Conservation (phyloP, 192 early-diverging fungal genomes). For the Geranomyces variabilis region DNA sequence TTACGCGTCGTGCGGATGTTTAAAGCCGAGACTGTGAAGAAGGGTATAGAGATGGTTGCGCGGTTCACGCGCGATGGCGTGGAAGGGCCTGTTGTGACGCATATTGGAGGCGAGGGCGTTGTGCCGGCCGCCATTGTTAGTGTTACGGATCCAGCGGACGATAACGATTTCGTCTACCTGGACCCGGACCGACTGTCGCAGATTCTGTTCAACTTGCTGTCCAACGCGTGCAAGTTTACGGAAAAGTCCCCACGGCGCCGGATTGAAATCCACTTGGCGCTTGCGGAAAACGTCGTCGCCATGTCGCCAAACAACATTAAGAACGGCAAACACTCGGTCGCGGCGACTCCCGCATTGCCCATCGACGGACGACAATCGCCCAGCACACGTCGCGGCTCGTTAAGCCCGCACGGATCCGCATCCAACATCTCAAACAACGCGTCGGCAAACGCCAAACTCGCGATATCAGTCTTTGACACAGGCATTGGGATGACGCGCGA, state of each 20-base stretch:
- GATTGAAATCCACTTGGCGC: background rate
- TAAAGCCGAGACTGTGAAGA: conserved; percentile 26
- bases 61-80: conserved; percentile 20
- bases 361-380: background rate
- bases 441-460: background rate
- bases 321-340: background rate
- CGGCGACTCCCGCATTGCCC: background rate
- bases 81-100: background rate
- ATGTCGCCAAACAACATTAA: background rate
- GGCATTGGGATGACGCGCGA: conserved; percentile 39
- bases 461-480: conserved; percentile 29
- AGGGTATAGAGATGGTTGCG: conserved; percentile 42
- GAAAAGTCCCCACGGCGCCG: conserved; percentile 3
- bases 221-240: conserved; percentile 59
- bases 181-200: conserved; percentile 51
- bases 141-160: conserved; percentile 33
- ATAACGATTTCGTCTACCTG: conserved; percentile 42
- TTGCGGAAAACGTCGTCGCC: background rate
- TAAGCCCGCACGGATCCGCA: background rate
- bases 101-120: background rate
- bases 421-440: background rate
- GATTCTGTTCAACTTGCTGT: conserved; percentile 50
- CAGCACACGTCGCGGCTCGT: background rate
- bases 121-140: background rate
- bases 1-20: conserved; percentile 33